Conservation (phyloP, 2,329 filamentous ascomycete species). For the Verticillium klebahnii region DNA sequence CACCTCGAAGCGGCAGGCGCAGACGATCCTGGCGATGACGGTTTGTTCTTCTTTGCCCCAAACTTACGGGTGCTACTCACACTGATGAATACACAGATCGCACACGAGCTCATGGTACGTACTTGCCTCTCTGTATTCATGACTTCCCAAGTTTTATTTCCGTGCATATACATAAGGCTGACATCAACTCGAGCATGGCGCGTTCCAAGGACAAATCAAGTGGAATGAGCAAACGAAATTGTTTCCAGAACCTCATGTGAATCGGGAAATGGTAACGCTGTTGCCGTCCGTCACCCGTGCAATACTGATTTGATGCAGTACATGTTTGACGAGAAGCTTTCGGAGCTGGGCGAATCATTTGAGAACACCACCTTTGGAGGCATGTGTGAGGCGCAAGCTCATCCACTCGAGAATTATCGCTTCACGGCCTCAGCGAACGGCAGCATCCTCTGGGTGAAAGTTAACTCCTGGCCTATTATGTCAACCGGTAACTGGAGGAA, state of each 20-base stretch:
- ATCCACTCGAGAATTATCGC: background rate
- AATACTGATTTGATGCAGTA: background rate
- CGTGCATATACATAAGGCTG: background rate
- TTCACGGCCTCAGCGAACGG: background rate
- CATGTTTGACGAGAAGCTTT: background rate
- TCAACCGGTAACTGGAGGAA: background rate
- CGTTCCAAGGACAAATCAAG: background rate
- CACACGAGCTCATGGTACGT: constrained; percentile 1
- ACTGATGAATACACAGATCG: background rate
- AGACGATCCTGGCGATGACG: background rate
- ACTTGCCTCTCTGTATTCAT: background rate
- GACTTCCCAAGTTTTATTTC: no score
- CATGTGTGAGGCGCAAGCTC: background rate
- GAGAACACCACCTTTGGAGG: background rate
- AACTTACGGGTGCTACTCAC: background rate
- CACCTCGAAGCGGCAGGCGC: background rate
- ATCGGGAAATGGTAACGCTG: background rate
- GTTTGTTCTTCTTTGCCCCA: background rate
- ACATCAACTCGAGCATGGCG: background rate
- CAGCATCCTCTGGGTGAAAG: background rate
- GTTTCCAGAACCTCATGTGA: background rate
- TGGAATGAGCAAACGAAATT: background rate
- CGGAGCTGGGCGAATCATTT: background rate
- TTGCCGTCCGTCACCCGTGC: background rate
- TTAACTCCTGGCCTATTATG: background rate